phyloP scores from a whole-genome alignment of 768 basidiomycete genomes.

The Termitomyces sp. region DNA sequence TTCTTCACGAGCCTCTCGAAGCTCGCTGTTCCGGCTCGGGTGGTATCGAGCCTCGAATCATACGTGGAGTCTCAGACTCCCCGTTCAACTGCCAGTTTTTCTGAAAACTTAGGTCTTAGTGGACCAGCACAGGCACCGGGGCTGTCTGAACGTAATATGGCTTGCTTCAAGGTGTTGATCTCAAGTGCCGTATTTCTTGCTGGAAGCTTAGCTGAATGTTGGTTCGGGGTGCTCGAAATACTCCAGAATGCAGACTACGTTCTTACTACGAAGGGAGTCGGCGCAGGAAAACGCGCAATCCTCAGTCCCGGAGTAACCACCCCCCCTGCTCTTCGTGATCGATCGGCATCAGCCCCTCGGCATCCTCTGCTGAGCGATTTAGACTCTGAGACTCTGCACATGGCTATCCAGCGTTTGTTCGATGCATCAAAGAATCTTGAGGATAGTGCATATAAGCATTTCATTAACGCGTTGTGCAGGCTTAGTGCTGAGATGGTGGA shows the following conservation, averaged over 20 bases:
- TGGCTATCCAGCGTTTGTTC: constrained; percentile 77
- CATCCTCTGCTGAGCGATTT: constrained; percentile 68
- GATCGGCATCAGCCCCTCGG: constrained; percentile 29
- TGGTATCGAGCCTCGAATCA: constrained; percentile 77
- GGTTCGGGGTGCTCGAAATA: constrained; percentile 88
- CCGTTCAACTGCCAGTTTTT: constrained; percentile 49
- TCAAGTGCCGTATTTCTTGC: constrained; percentile 76
- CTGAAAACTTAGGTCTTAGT: constrained; percentile 65
- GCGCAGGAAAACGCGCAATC: constrained; percentile 25
- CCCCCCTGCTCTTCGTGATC: constrained; percentile 22
- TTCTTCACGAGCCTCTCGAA: constrained; percentile 89
- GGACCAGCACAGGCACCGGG: constrained; percentile 55
- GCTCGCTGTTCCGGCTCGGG: constrained; percentile 84
- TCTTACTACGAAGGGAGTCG: constrained; percentile 54
- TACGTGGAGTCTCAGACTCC: constrained; percentile 50
- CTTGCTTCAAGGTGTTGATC: constrained; percentile 82
- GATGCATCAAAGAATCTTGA: constrained; percentile 82
- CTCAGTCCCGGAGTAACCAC: constrained; percentile 24
- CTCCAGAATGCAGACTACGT: constrained; percentile 96
- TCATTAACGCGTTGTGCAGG: constrained; percentile 71
- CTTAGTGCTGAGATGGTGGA: constrained; percentile 92
- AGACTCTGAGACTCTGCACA: constrained; percentile 69
- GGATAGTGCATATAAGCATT: constrained; percentile 75
- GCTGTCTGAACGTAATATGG: constrained; percentile 84
- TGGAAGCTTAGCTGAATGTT: constrained; percentile 81